Percentiles rank a stretch among this genome's conserved stretches.
phyloP scores from a whole-genome alignment of 192 early-diverging fungal species.

The Coemansia sp. region DNA sequence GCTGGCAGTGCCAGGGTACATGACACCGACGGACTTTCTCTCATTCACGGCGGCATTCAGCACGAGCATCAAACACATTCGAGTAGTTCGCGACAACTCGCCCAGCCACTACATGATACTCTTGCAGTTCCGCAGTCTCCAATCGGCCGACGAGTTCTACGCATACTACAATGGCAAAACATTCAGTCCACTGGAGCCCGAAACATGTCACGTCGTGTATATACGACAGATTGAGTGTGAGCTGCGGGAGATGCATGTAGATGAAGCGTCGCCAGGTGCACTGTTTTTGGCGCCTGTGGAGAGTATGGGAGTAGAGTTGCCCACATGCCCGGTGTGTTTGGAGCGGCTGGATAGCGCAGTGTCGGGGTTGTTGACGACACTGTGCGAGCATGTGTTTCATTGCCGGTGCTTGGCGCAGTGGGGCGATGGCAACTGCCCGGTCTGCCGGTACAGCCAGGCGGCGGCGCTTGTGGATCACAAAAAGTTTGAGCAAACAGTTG shows the following conservation, averaged over 20 bases:
- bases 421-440: conserved; percentile 88
- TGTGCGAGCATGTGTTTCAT: conserved; percentile 96
- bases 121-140: conserved; percentile 68
- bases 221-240: conserved; percentile 71
- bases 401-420: conserved; percentile 89
- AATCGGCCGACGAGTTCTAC: conserved; percentile 68
- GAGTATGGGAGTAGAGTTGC: conserved; percentile 61
- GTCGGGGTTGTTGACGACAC: conserved; percentile 86
- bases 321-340: conserved; percentile 95
- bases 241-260: conserved; percentile 46
- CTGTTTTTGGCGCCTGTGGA: conserved; percentile 28
- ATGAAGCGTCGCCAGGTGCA: conserved; percentile 13
- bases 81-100: conserved; percentile 73
- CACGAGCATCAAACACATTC: conserved; percentile 71
- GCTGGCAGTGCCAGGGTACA: conserved; percentile 84
- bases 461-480: conserved; percentile 44
- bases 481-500: conserved; percentile 19
- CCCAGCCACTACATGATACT: conserved; percentile 90
- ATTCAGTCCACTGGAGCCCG: conserved; percentile 86
- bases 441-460: conserved; percentile 80
- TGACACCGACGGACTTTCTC: conserved; percentile 88
- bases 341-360: conserved; percentile 89
- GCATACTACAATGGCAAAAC: conserved; percentile 76
- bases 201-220: conserved; percentile 80
- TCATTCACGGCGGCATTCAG: conserved; percentile 73